Evolutionary conservation across 495 filamentous ascomycete species (phyloP).

Genomic region (Zalerion maritima): DNA sequence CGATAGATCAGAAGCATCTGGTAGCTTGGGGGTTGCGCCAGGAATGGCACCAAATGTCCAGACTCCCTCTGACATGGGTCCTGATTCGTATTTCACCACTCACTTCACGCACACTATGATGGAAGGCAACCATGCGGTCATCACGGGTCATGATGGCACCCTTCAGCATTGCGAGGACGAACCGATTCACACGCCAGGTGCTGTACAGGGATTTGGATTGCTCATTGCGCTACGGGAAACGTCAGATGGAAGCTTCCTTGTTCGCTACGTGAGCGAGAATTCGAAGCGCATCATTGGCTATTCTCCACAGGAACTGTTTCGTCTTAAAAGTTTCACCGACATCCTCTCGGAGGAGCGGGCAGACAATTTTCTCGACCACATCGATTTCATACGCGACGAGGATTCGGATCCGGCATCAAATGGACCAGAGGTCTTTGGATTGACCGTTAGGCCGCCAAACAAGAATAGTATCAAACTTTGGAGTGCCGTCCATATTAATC

Average conservation of each 20-base stretch:
- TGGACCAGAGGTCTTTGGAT: conserved; percentile 76
- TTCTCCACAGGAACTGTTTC: conserved; percentile 64
- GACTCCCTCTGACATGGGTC: conserved; percentile 13
- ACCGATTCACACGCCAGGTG: conserved; percentile 82
- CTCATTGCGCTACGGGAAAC: conserved; percentile 66
- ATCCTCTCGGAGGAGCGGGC: conserved; percentile 71
- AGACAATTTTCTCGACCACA: conserved; percentile 69
- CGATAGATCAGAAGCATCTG: conserved; percentile 12
- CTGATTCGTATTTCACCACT: conserved; percentile 38
- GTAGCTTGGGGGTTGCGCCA: conserved; percentile 6
- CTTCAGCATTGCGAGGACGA: conserved; percentile 83
- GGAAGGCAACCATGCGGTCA: conserved; percentile 69
- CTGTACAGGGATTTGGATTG: conserved; percentile 75
- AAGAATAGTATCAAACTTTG: conserved; percentile 52
- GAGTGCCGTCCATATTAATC: conserved; percentile 74
- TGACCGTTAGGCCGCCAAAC: conserved; percentile 46
- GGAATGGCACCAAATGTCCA: conserved; percentile 7
- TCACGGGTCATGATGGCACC: conserved; percentile 59
- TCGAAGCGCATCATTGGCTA: conserved; percentile 63
- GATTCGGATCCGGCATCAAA: conserved; percentile 54
- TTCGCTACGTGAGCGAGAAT: conserved; percentile 81
- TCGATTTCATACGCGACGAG: conserved; percentile 76
- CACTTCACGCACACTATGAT: conserved; percentile 72
- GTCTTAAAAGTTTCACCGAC: conserved; percentile 57
- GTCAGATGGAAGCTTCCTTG: conserved; percentile 47